These are phyloP conservation scores for Aspergillus baeticus DNA, from an alignment of 495 filamentous ascomycete genomes.

Conservation along the genomic window DNA sequence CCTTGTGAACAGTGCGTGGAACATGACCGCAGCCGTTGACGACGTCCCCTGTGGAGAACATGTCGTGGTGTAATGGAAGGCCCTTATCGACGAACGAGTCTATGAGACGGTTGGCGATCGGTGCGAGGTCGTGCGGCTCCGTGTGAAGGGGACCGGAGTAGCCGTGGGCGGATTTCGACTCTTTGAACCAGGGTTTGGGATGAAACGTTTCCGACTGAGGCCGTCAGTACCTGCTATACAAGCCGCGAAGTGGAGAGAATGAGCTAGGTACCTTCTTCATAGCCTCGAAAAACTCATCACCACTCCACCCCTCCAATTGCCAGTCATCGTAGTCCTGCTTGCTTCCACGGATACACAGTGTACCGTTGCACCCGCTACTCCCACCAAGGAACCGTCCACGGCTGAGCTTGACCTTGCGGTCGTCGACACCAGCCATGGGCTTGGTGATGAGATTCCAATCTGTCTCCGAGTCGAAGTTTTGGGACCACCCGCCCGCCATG, in stretches of 20 bases:
- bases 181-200: conserved; percentile 42
- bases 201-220: conserved; percentile 50
- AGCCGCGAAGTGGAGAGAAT: neutral
- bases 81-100: conserved; percentile 48
- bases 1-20: conserved; percentile 48
- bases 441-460: conserved; percentile 59
- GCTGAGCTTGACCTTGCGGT: conserved; percentile 56
- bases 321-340: conserved; percentile 64
- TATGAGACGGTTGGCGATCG: conserved; percentile 45
- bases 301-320: conserved; percentile 52
- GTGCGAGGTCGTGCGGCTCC: conserved; percentile 49
- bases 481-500: conserved; percentile 47
- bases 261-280: conserved; percentile 48
- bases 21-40: conserved; percentile 53
- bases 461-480: conserved; percentile 49
- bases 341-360: conserved; percentile 58
- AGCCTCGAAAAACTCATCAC: conserved; percentile 50
- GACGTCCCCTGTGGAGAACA: conserved; percentile 49
- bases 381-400: conserved; percentile 61
- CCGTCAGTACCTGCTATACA: neutral
- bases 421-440: conserved; percentile 51
- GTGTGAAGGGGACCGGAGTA: conserved; percentile 44
- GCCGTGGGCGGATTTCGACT: conserved; percentile 38
- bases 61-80: conserved; percentile 45
- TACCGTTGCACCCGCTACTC: conserved; percentile 59